These are phyloP conservation scores for Diaporthe sp. DNA, from an alignment of 2,329 filamentous ascomycete genomes.

Conservation along the genomic window DNA sequence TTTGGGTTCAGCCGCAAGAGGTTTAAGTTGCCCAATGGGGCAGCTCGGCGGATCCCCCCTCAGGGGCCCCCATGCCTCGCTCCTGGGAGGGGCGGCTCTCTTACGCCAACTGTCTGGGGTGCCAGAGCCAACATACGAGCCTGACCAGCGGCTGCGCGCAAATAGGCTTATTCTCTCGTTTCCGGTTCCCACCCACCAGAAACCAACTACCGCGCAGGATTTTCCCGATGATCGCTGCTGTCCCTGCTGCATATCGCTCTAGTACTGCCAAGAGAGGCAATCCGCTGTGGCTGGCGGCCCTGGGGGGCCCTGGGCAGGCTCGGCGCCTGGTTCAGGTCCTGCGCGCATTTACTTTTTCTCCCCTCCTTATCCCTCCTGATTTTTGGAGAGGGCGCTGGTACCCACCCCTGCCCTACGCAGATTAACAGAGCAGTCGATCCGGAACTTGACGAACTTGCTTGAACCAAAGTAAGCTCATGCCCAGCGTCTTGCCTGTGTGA, in stretches of 20 bases:
- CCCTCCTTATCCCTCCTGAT: background rate
- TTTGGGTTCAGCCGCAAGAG: constrained; percentile 34
- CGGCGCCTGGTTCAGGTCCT: background rate
- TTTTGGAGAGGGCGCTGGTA: background rate
- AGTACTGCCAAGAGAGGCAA: constrained; percentile 27
- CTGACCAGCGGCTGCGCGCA: background rate
- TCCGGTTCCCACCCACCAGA: constrained; percentile 25
- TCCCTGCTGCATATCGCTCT: constrained; percentile 30
- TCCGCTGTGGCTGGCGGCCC: background rate
- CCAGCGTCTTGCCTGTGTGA: constrained; percentile 19
- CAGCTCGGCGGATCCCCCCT: constrained; percentile 14
- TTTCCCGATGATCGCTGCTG: constrained; percentile 30
- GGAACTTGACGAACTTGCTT: constrained; percentile 16
- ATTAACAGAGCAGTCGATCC: constrained; percentile 18
- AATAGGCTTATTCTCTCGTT: constrained; percentile 19
- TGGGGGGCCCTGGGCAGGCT: background rate
- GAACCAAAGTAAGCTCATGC: constrained; percentile 17
- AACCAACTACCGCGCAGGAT: constrained; percentile 25
- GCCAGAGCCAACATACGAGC: constrained; percentile 23
- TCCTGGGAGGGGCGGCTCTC: constrained; percentile 13
- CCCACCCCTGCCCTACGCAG: constrained; percentile 15
- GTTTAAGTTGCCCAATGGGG: constrained; percentile 32
- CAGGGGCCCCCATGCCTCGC: constrained; percentile 28
- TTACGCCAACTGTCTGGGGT: constrained; percentile 27
- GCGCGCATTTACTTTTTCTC: background rate